Conservation (phyloP, 2,329 filamentous ascomycete species). For the Aspergillus proliferans region DNA sequence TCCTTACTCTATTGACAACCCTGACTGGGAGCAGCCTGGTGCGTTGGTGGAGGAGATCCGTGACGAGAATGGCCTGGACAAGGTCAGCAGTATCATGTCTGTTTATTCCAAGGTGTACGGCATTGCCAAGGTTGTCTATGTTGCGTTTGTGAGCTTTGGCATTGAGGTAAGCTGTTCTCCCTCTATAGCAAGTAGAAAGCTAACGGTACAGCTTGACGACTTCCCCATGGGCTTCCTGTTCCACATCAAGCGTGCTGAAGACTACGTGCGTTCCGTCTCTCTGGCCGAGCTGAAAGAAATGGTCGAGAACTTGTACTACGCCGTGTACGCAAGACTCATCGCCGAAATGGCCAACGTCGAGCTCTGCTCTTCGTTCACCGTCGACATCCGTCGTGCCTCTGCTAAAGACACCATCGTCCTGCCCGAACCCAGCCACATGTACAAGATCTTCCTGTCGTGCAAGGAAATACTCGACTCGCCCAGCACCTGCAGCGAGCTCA, state of each 20-base stretch:
- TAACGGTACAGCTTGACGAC: constrained; percentile 24
- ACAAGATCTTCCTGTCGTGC: constrained; percentile 27
- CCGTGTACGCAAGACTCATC: constrained; percentile 30
- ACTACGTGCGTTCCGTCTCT: constrained; percentile 19
- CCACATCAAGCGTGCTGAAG: constrained; percentile 27
- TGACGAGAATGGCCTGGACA: constrained; percentile 15
- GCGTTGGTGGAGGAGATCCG: constrained; percentile 13
- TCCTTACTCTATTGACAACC: constrained; percentile 26
- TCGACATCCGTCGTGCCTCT: constrained; percentile 15
- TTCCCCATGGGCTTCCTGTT: constrained; percentile 21
- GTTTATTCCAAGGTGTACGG: constrained; percentile 30
- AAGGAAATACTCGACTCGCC: constrained; percentile 26
- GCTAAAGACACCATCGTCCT: constrained; percentile 16
- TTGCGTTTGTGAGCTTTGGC: constrained; percentile 27
- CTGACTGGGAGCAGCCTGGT: constrained; percentile 20
- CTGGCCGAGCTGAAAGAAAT: constrained; percentile 26
- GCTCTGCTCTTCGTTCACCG: constrained; percentile 26
- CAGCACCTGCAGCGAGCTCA: constrained; percentile 19
- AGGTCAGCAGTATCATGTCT: constrained; percentile 21
- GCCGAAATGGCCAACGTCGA: constrained; percentile 33
- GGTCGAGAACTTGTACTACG: constrained; percentile 32
- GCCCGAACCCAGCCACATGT: constrained; percentile 30
- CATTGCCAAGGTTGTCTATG: constrained; percentile 29
- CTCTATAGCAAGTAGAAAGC: background rate
- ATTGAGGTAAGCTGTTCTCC: constrained; percentile 22